These are phyloP conservation scores for Thalassiosira hispida DNA, from an alignment of 352 stramenopile species.

Conservation along the genomic window DNA sequence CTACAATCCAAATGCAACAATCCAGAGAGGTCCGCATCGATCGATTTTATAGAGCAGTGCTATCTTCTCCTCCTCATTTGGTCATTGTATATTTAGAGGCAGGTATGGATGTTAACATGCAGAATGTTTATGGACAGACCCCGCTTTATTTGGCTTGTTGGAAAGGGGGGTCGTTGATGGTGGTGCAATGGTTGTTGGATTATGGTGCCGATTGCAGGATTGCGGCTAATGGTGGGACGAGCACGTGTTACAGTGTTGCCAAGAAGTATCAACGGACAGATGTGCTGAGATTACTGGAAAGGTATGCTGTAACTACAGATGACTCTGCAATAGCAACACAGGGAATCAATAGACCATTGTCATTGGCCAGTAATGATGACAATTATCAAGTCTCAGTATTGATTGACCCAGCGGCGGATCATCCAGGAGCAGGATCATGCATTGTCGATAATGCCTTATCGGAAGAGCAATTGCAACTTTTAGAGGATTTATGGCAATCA, in stretches of 20 bases:
- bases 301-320: not conserved
- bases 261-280: slow-evolving; percentile 15
- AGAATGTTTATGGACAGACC: slow-evolving; percentile 79
- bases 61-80: slow-evolving; percentile 44
- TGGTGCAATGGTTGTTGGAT: slow-evolving; percentile 62
- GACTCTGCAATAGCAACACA: not conserved
- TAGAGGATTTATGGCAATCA: slow-evolving; percentile 56
- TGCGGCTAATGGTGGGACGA: slow-evolving; percentile 61
- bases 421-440: slow-evolving; percentile 75
- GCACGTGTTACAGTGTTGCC: slow-evolving; percentile 44
- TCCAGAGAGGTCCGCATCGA: slow-evolving; percentile 48
- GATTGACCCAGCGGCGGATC: slow-evolving; percentile 59
- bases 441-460: slow-evolving; percentile 66
- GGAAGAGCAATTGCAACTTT: slow-evolving; percentile 34
- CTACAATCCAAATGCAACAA: slow-evolving; percentile 31
- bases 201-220: slow-evolving; percentile 62
- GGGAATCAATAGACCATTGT: not conserved
- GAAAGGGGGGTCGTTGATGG: slow-evolving; percentile 46
- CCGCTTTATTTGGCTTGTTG: slow-evolving; percentile 75
- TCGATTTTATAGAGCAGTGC: slow-evolving; percentile 47
- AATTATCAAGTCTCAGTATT: slow-evolving; percentile 46
- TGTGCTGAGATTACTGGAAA: slow-evolving; percentile 40
- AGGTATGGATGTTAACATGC: slow-evolving; percentile 71
- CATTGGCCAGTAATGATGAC: not conserved
- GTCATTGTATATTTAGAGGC: slow-evolving; percentile 64